These are phyloP conservation scores for Cichorium intybus DNA, from an alignment of 140 eudicot species.

Conservation along the genomic window DNA sequence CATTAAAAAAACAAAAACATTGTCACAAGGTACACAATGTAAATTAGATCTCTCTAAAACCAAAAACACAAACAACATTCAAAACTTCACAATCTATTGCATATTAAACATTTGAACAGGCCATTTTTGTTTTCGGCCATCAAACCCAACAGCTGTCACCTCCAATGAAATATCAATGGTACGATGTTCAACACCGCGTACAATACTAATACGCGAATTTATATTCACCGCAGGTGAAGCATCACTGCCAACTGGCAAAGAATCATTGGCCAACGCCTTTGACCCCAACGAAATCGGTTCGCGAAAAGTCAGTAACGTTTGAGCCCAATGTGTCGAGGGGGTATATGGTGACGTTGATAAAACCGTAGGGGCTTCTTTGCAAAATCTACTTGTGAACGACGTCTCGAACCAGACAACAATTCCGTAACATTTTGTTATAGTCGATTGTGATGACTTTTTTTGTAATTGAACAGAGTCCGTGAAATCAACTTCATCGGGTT, in stretches of 20 bases:
- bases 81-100: slow-evolving; percentile 17
- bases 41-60: not conserved
- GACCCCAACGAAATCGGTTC: slow-evolving; percentile 72
- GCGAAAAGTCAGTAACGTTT: slow-evolving; percentile 69
- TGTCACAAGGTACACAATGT: not conserved
- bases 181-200: slow-evolving; percentile 75
- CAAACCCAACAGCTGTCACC: slow-evolving; percentile 46
- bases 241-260: slow-evolving; percentile 47
- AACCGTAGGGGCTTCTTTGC: slow-evolving; percentile 63
- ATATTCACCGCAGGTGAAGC: slow-evolving; percentile 59
- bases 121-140: slow-evolving; percentile 57
- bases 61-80: not conserved
- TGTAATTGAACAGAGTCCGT: slow-evolving; percentile 58
- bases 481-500: slow-evolving; percentile 76
- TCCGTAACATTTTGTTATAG: slow-evolving; percentile 64
- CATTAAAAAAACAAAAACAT: not conserved
- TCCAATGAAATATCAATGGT: slow-evolving; percentile 95
- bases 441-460: slow-evolving; percentile 33
- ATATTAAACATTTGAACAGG: slow-evolving; percentile 70
- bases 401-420: slow-evolving; percentile 88
- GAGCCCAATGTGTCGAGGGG: slow-evolving; percentile 87
- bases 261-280: slow-evolving; percentile 12
- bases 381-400: slow-evolving; percentile 68
- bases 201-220: slow-evolving; percentile 67
- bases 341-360: slow-evolving; percentile 80